Base-by-base conservation (phyloP, 1,139 yeast species). In the Hyphopichia khmerensis region DNA sequence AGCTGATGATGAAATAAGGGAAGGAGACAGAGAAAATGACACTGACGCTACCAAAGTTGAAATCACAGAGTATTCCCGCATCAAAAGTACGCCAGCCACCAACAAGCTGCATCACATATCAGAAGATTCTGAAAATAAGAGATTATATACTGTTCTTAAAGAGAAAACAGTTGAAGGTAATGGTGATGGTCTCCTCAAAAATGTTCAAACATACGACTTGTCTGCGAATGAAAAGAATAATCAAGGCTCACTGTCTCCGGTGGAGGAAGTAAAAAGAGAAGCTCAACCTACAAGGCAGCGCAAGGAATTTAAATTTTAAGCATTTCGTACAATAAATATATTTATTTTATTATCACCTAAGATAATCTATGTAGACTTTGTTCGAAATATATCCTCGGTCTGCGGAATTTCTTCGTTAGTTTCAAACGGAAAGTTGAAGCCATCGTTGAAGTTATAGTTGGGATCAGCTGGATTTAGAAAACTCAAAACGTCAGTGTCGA, bases 141-240 rank as follows among this genome's bases (percentile, higher is more conserved):
- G 51, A 17, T 51, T 67, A 17, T 68, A 65, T 42, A 65, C 65
- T 2, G 62, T 68, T 3, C 40, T 67, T n/a, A 55, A 60, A 38
- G 72, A 67, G n/a, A 32, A 29, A 5, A n/a, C 15, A 29, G 48
- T 44, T 2, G 24, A 21, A 21, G 35, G 45, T 0, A 47, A 48
- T 2, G 42, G 43, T 19, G 60, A 62, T 1, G 23, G 21, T 8
- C 41, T 60, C 5, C 41, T 57, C 11, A 44, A 47, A 7, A 42
- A 54, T 1, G 58, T 57, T 5, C 49, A 43, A 10, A 53, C 49
- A 7, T 65, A 65, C 42, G 57, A 57, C 19, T 24, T 64, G 26
- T 16, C 34, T 13, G 7, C n/a, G 8, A 27, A 17, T 19, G 27
- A 13, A 23, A 47, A 36, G 10, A n/a, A 38, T 29, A 32, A 30